phyloP scores from a whole-genome alignment of 2,329 filamentous ascomycete genomes.

The Knoxdaviesia proteae region DNA sequence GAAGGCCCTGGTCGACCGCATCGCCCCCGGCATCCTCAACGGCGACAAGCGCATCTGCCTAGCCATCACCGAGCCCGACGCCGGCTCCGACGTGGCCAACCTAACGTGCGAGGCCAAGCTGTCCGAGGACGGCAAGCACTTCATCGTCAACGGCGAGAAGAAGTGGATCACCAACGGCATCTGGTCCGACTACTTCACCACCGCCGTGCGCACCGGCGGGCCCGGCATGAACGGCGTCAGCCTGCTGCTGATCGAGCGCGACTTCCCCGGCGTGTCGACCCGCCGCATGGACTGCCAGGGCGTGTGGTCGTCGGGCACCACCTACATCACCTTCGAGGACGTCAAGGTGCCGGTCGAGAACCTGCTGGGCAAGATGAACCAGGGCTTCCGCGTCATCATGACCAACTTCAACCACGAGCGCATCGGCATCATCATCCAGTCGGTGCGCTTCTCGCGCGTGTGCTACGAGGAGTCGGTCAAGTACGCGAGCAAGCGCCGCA shows the following conservation, averaged over 20 bases:
- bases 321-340: conserved; percentile 95
- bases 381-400: conserved; percentile 98
- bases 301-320: conserved; percentile 86
- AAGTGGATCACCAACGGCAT: conserved; percentile 99
- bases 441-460: conserved; percentile 80
- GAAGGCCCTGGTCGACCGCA: conserved; percentile 64
- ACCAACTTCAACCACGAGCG: conserved; percentile 99
- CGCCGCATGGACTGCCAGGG: conserved; percentile 97
- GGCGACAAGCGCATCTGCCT: conserved; percentile 96
- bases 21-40: conserved; percentile 68
- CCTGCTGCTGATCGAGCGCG: conserved; percentile 79
- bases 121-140: conserved; percentile 89
- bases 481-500: conserved; percentile 91
- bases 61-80: conserved; percentile 92
- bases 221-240: conserved; percentile 84
- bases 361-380: conserved; percentile 90
- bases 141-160: conserved; percentile 98
- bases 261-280: conserved; percentile 67
- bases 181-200: conserved; percentile 95
- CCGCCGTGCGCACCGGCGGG: conserved; percentile 75
- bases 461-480: conserved; percentile 94
- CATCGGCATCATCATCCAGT: conserved; percentile 97
- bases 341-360: conserved; percentile 99
- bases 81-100: conserved; percentile 87
- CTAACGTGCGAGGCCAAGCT: conserved; percentile 90